Evolutionary conservation across 2,329 filamentous ascomycete genomes (phyloP), one percentile per base, ranked within the genome.

Genomic region (Cladophialophora bantiana): DNA sequence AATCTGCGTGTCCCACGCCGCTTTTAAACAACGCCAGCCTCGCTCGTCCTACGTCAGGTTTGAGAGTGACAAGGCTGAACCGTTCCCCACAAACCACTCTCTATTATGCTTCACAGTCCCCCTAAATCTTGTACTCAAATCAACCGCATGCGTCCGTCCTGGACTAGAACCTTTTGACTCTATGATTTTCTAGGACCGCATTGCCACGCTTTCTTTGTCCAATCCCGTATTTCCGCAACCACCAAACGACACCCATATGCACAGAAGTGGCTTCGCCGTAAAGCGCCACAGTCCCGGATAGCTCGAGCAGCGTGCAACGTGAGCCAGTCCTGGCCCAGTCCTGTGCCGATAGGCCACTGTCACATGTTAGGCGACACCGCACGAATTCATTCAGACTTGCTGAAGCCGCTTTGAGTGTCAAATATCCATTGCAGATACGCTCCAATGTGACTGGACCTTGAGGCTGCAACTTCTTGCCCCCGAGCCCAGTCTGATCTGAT

Each of bases 171-270:
- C 26, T 26, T 72, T 88, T 84, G 32, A 84, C 85, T 42, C 15
- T 48, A 73, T 88, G 88, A 15, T 85, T 84, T 64, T 85, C 85
- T 70, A 88, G 50, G 13, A 35, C 64, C 26, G 20, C 45, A 20
- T 62, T 52, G 13, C 64, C 64, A 18, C 34, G 10, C 32, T 62
- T 50, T n/a, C 50, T 36, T 9, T 58, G 50, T 31, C 61, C 32
- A 18, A 26, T 26, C 64, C 64, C 18, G 32, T 53, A 36, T 70
- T 76, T 53, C 57, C 58, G 4, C 36, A 78, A 36, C 79, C 79
- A 31, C 79, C 79, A 64, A 79, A 80, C 0, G 79, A 77, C 10
- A 80, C 68, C 0, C 76, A 77, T 81, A 62, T 81, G 81, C 26
- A 81, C 74, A 79, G 78, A 81, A 1, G 80, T 78, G 75, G 78